phyloP scores from a whole-genome alignment of 768 basidiomycete species.

The Trametes cubensis region DNA sequence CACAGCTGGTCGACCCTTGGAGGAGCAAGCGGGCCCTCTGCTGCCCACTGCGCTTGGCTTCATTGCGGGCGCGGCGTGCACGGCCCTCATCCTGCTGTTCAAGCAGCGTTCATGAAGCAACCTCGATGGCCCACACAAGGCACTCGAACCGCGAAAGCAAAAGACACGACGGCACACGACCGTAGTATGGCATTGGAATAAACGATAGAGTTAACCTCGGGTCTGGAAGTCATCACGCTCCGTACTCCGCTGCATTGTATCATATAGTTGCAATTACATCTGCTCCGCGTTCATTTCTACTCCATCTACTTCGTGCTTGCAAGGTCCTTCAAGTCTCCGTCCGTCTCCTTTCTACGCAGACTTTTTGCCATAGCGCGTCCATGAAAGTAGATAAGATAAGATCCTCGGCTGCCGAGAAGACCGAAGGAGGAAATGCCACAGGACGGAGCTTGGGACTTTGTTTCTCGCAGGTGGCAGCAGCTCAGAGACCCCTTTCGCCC shows the following conservation, averaged over 20 bases:
- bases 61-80: constrained; percentile 45
- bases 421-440: no score
- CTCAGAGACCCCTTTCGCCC: not conserved
- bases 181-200: constrained; percentile 10
- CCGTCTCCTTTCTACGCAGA: no score
- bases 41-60: constrained; percentile 43
- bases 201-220: constrained; percentile 15
- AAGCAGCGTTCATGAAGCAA: constrained; percentile 36
- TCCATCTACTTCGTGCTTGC: no score
- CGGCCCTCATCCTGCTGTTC: constrained; percentile 35
- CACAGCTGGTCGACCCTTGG: not conserved
- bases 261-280: constrained; percentile 6
- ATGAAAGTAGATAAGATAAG: no score
- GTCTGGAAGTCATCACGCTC: constrained; percentile 11
- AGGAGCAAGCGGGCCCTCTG: constrained; percentile 8
- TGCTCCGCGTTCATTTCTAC: not conserved
- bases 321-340: no score
- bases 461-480: not conserved
- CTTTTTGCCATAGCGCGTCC: no score
- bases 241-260: constrained; percentile 13
- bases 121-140: not conserved
- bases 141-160: not conserved
- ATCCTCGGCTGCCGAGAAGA: no score
- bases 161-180: not conserved
- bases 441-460: not conserved